Base-by-base conservation (phyloP, 2,329 filamentous ascomycete genomes). In the Macrophomina pseudophaseolina region DNA sequence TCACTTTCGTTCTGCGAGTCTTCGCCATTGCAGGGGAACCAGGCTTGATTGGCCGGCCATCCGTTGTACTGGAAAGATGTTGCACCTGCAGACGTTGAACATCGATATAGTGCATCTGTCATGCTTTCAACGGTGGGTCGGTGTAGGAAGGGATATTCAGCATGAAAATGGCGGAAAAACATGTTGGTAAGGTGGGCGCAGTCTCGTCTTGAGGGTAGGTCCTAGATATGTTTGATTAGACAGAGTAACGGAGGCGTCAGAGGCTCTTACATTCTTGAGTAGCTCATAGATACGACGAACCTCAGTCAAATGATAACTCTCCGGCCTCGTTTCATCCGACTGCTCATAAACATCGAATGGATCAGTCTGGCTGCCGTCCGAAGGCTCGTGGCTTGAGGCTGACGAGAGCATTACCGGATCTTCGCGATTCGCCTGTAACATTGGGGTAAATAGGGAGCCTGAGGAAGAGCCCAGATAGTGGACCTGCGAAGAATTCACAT, bases 401-500 rank as follows among this genome's bases (percentile, higher is more conserved):
- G 49, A 7, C 28, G 14, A 33, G 3, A 52, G 9, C 28, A 28
- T 32, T 7, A 33, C 3, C 4, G 38, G 38, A 38, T 58, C 53
- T 3, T 58, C 53, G 32, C 18, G 53, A 30, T 30, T 30, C 8
- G 33, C 46, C 2, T 71, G 71, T 23, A 74, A 70, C 12, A 75
- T 33, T 59, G 72, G 75, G 0, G 76, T 74, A 65, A 80, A 79
- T 0, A 80, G 68, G 0, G 76, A 70, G 0, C 78, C 78, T 2
- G 78, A 79, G 1, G 76, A 79, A 0, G 78, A 79, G 4, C 78
- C 78, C 3, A 79, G 71, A 62, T 80, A 80, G 52, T 79, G 77
- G 46, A 72, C 73, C 38, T 79, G 78, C n/a, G 72, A 70, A 0
- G 76, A 76, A 60, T 80, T 78, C 0, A 78, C 77, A 54, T 79